Percentiles rank a stretch among this genome's conserved stretches.
Conservation (phyloP, 768 basidiomycete genomes). For the Boletus rufocinnamomeus region DNA sequence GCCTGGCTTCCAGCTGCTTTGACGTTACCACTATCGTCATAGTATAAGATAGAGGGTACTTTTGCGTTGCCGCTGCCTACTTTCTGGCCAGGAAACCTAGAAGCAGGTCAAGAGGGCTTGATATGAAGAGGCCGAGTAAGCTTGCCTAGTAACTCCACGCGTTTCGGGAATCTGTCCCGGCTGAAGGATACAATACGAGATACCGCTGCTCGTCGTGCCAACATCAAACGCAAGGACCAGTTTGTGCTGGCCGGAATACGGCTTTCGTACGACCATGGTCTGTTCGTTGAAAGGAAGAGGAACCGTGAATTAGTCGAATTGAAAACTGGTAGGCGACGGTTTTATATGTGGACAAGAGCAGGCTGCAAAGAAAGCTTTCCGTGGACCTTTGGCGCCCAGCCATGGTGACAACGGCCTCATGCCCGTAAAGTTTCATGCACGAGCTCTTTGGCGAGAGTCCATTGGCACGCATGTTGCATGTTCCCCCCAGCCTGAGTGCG, state of each 20-base stretch:
- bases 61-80: background rate
- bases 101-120: background rate
- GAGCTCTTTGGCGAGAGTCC: no score
- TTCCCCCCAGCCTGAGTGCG: no score
- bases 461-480: no score
- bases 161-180: constrained; percentile 2
- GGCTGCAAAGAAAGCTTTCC: no score
- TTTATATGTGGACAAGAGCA: no score
- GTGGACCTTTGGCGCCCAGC: no score
- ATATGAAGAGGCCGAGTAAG: background rate
- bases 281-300: background rate
- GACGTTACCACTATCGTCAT: background rate
- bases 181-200: constrained; percentile 5
- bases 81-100: constrained; percentile 7
- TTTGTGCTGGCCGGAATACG: background rate
- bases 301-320: background rate
- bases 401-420: no score
- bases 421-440: no score
- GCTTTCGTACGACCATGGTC: background rate
- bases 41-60: constrained; percentile 10
- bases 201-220: background rate
- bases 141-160: constrained; percentile 1
- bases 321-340: background rate
- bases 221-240: constrained; percentile 1
- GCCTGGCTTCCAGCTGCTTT: background rate